Evolutionary conservation across 2,329 filamentous ascomycete species (phyloP), one percentile per base, ranked within the genome.

Genomic region (Akanthomyces dipterigenus): DNA sequence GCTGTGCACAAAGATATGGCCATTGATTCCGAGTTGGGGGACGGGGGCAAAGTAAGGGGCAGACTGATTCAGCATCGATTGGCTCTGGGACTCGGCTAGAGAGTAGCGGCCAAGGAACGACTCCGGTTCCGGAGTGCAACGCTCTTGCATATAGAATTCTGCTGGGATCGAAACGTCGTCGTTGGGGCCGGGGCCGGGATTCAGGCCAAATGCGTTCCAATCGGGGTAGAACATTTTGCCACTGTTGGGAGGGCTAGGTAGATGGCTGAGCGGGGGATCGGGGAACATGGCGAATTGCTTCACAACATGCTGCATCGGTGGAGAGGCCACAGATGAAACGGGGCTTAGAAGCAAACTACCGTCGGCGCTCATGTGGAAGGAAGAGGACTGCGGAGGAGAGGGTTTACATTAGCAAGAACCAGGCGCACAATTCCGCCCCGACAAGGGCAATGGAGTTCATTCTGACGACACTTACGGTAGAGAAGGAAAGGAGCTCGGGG

Each of bases 271-370:
- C 34, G 74, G 66, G 38, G 70, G 70, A 22, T 70, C 68, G 42
- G 72, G 70, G n/a, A 74, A 73, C 18, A 73, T 73, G 70, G 62
- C 72, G 70, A 66, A 74, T 71, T 54, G 71, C 65, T 80, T 80
- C 59, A 70, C 70, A 56, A 72, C 73, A 60, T 81, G 77, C 58
- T 76, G 73, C 48, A 81, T 66, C 54, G 77, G 77, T 58, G 81
- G 81, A 36, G 81, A 83, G 31, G 72, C 76, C 60, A 75, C 73
- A 53, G 73, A 73, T 51, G 81, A 82, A n/a, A 77, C 76, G 28
- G 82, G 81, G n/a, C 81, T 82, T 54, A 81, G 70, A 60, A 83
- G 72, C 42, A 76, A 69, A 64, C 81, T 79, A 70, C 74, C 77
- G 64, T 72, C 67, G 68, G 68, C 58, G 65, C 38, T n/a, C 67